A percentile compares a stretch with the other conserved stretches of the same genome.
Evolutionary conservation across 805 yeast genomes (phyloP).

Genomic region (Candida sphagnicola): DNA sequence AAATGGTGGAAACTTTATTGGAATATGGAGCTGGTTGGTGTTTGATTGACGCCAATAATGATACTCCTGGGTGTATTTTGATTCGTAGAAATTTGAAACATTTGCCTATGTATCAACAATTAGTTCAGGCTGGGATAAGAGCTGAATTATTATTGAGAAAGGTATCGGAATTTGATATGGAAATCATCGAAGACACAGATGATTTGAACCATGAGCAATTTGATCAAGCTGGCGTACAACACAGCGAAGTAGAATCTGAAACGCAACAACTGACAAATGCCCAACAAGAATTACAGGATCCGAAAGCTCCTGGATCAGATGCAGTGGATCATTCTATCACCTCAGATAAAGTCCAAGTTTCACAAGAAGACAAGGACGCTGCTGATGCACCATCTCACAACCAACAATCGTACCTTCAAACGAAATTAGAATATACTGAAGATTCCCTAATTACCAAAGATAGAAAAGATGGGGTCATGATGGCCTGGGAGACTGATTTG

Average conservation of each 20-base stretch:
- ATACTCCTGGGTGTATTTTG: conserved; percentile 84
- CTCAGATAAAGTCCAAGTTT: too few species aligned
- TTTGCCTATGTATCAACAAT: conserved; percentile 36
- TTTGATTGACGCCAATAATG: conserved; percentile 61
- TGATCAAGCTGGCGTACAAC: conserved; percentile 5
- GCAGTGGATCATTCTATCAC: too few species aligned
- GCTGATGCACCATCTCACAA: conserved; percentile 54
- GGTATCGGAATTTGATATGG: conserved; percentile 59
- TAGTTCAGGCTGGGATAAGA: conserved; percentile 85
- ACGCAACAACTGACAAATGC: neutral
- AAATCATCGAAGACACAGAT: conserved; percentile 46
- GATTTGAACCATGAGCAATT: conserved; percentile 24
- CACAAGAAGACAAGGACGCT: too few species aligned
- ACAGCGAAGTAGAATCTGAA: conserved; percentile 4
- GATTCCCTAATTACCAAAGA: conserved; percentile 69
- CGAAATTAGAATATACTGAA: conserved; percentile 65
- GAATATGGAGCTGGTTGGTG: conserved; percentile 94
- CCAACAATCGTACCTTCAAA: conserved; percentile 59
- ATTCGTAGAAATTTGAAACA: conserved; percentile 44
- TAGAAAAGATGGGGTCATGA: conserved; percentile 89
- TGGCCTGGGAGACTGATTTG: conserved; percentile 88
- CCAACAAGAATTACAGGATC: neutral
- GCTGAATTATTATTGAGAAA: conserved; percentile 80
- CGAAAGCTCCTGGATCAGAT: too few species aligned
- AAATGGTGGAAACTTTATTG: conserved; percentile 63